Base-by-base conservation (phyloP, 306 rosid species). In the Luffa aegyptiaca region DNA sequence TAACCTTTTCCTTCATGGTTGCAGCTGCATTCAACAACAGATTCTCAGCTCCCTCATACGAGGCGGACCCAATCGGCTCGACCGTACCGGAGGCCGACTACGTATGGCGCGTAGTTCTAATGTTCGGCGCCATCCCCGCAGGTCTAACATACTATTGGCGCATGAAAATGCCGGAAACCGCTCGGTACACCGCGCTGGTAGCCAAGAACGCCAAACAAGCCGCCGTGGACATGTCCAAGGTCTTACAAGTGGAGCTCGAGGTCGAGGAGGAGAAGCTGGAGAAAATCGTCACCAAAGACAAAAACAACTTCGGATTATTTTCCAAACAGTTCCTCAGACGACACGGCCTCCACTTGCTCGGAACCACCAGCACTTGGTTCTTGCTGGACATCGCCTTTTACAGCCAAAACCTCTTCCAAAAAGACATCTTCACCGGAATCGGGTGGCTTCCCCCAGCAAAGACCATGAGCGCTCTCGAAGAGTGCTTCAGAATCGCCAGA, bases 91-190 rank as follows among this genome's bases (percentile, higher is more conserved):
- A 92, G 11, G 83, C 96, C 5, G 98, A 94, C 52, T 87, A 80
- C 7, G 87, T 92, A 10, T 94, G 97, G 98, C 96, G 98, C 20
- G 75, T 94, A 0, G 86, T 94, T 52, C 20, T 94, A 8, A 90
- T 94, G 88, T 80, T 90, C 6, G 97, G 98, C 12, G 93, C 96
- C 0, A 3, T 90, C 2, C 98, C 98, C 0, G 98, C 98, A 0
- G 88, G 71, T 0, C 56, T 94, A 13, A 94, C 98, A 2, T 94
- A 87, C 89, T 94, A 94, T 49, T 94, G 96, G 97, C 92, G 98
- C 5, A 94, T 94, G 96, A 90, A 92, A n/a, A 94, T 94, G 98
- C 96, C 96, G 0, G 97, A 94, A 80, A 94, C 98, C 0, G 97
- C 98, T 18, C 96, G 98, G 8, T 94, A 92, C 90, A 94, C 98